phyloP scores from a whole-genome alignment of 129 eudicot species.

The Logfia minima region DNA sequence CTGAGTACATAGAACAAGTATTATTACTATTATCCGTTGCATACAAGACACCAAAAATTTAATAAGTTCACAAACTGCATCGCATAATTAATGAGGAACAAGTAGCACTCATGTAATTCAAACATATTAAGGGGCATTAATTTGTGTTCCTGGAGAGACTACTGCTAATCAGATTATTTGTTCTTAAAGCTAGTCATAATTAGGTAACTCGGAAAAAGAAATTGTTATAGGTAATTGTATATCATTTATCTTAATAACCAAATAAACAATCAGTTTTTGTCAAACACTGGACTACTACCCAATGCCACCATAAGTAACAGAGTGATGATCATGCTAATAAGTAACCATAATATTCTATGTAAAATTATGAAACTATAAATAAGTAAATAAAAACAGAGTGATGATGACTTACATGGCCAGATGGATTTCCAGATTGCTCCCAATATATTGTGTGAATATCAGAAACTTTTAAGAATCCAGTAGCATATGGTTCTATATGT shows the following conservation, averaged over 20 bases:
- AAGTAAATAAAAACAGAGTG: neutral
- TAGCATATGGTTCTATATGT: constrained; percentile 72
- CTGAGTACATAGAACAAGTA: neutral
- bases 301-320: neutral
- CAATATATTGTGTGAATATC: constrained; percentile 82
- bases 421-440: constrained; percentile 97
- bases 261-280: too few relatives aligned
- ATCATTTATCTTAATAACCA: neutral
- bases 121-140: neutral
- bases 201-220: neutral
- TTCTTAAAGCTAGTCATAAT: constrained; percentile 6
- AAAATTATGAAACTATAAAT: neutral
- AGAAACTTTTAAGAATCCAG: constrained; percentile 92
- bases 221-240: neutral
- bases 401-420: constrained; percentile 79
- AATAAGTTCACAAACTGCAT: neutral
- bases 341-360: neutral
- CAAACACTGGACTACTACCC: neutral
- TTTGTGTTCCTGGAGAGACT: neutral
- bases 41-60: neutral
- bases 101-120: constrained; percentile 4
- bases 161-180: neutral
- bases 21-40: neutral
- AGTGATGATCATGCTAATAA: neutral
- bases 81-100: neutral